A percentile compares a stretch with the other conserved stretches of the same genome.
These are phyloP conservation scores for Epichloe coenophiala DNA, from an alignment of 2,329 filamentous ascomycete species.

Conservation along the genomic window DNA sequence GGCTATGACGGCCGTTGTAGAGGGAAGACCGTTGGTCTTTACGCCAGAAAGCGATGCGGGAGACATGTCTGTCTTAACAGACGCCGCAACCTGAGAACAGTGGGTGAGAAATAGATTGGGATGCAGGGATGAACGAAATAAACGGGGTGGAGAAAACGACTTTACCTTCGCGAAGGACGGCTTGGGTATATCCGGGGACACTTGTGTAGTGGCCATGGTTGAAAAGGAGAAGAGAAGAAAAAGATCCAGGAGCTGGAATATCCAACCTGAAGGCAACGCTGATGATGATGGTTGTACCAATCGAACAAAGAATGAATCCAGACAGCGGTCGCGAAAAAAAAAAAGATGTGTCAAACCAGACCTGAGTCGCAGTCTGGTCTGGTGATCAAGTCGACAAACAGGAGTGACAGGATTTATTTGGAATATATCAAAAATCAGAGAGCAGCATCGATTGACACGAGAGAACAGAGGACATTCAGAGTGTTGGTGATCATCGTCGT, in stretches of 20 bases:
- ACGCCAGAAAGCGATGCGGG: conserved; percentile 1
- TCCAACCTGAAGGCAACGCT: conserved; percentile 11
- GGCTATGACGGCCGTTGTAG: conserved; percentile 6
- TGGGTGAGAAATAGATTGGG: neutral
- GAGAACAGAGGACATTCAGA: conserved; percentile 33
- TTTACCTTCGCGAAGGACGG: conserved; percentile 68
- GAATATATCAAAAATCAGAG: conserved; percentile 31
- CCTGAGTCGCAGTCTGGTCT: conserved; percentile 1
- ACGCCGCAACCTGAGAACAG: conserved; percentile 33
- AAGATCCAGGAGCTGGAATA: conserved; percentile 8
- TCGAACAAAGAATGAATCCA: conserved; percentile 6
- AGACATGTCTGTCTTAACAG: conserved; percentile 18
- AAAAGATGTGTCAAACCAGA: conserved; percentile 1
- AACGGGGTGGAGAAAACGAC: neutral
- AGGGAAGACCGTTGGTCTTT: conserved; percentile 8
- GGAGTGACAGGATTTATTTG: conserved; percentile 16
- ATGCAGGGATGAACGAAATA: neutral
- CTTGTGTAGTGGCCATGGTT: conserved; percentile 34
- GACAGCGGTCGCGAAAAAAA: conserved; percentile 1
- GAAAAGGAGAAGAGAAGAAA: conserved; percentile 1
- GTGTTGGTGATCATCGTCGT: conserved; percentile 44
- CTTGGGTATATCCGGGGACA: conserved; percentile 36
- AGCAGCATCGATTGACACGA: conserved; percentile 40
- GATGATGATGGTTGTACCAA: neutral
- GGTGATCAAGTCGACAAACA: conserved; percentile 11